Evolutionary conservation across 2,329 filamentous ascomycete species (phyloP), one percentile per base, ranked within the genome.

Genomic region (Botrytis paeoniae): DNA sequence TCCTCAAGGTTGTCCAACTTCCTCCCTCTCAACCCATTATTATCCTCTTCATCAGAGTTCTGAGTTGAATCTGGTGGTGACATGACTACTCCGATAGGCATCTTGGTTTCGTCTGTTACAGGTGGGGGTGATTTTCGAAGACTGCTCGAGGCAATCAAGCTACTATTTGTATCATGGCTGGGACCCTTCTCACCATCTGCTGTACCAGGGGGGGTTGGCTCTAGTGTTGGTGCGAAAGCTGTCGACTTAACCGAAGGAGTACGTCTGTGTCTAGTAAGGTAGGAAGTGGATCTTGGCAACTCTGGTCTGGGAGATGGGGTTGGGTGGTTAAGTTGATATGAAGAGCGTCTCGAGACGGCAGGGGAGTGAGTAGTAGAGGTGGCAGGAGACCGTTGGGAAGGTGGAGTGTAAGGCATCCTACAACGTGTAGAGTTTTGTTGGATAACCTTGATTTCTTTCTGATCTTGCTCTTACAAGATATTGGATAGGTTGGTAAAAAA

Each of bases 401-500:
- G 93, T 75, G 93, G 93, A 83, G 93, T 96, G 86, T 96, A 96
- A 89, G 93, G 93, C 93, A 96, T 96, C 85, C 87, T 74, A 75
- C 71, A 73, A 73, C 54, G 71, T 74, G 54, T 32, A 59, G 54
- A 54, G 63, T 29, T 60, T 65, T 65, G 41, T 51, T 71, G 70
- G 39, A 51, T 22, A 35, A 60, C 2, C 41, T 25, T 64, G 51
- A 54, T 29, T 35, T 45, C 62, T 12, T 64, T 48, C 62, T 35
- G 32, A 12, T 45, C 12, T 35, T 65, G 22, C 29, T 45, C 20
- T 25, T 25, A 16, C 22, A 65, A 48, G 57, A 29, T 57, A 32
- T 25, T 29, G 51, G 35, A n/a, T 51, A 43, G 68, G 60, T 54
- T 54, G 59, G 68, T 69, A 75, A 70, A 76, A 76, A 61, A 69